Percentiles rank a stretch among this genome's conserved stretches.
These are phyloP conservation scores for Nannizziopsis barbatae DNA, from an alignment of 2,329 filamentous ascomycete genomes.

Conservation along the genomic window DNA sequence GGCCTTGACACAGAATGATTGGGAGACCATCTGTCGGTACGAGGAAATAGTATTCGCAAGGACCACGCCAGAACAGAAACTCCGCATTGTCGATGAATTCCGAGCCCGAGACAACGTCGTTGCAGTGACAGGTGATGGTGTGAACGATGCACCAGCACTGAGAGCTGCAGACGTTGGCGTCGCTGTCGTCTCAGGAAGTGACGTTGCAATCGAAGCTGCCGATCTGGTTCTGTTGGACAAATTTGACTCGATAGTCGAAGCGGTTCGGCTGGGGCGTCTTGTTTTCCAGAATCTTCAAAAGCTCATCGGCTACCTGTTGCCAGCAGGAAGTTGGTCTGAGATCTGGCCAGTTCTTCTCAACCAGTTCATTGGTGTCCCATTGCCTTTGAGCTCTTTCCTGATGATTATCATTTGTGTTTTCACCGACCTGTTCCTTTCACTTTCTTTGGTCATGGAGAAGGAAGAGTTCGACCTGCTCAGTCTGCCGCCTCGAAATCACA, in stretches of 20 bases:
- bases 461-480: slow-evolving; percentile 45
- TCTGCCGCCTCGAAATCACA: slow-evolving; percentile 42
- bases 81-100: slow-evolving; percentile 34
- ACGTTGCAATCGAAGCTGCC: slow-evolving; percentile 33
- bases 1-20: slow-evolving; percentile 54
- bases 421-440: slow-evolving; percentile 43
- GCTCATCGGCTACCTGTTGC: slow-evolving; percentile 37
- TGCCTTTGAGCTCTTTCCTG: slow-evolving; percentile 43
- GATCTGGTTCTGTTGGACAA: slow-evolving; percentile 30
- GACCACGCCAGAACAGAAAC: slow-evolving; percentile 35
- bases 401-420: slow-evolving; percentile 51
- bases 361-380: slow-evolving; percentile 45
- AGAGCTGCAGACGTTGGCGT: slow-evolving; percentile 26
- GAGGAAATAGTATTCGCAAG: slow-evolving; percentile 41
- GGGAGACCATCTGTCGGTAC: slow-evolving; percentile 51
- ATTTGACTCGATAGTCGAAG: slow-evolving; percentile 27
- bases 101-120: slow-evolving; percentile 31
- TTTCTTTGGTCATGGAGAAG: slow-evolving; percentile 46
- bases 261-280: slow-evolving; percentile 25
- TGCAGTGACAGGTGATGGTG: slow-evolving; percentile 32
- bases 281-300: slow-evolving; percentile 31
- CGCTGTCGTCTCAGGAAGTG: slow-evolving; percentile 30
- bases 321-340: slow-evolving; percentile 46
- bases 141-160: slow-evolving; percentile 29
- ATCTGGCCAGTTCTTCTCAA: slow-evolving; percentile 49